phyloP scores from a whole-genome alignment of 257 asterid genomes.

The Penstemon eatonii region DNA sequence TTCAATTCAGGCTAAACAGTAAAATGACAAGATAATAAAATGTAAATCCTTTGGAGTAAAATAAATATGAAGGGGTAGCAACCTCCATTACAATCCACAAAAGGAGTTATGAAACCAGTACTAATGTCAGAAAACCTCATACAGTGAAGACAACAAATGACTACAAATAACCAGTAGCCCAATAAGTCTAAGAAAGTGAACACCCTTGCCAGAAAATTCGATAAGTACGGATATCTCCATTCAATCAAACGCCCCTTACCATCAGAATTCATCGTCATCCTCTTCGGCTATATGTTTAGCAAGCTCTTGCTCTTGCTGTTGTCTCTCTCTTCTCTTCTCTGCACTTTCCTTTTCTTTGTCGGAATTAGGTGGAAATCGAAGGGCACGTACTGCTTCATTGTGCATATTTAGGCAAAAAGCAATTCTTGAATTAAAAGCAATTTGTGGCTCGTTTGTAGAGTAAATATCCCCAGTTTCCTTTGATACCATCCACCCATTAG shows the following conservation, averaged over 20 bases:
- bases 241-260: constrained; percentile 1
- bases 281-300: constrained; percentile 95
- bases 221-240: background rate
- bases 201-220: background rate
- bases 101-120: constrained; percentile 11
- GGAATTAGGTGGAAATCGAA: constrained; percentile 83
- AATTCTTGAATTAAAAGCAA: constrained; percentile 79
- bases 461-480: constrained; percentile 90
- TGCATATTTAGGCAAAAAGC: constrained; percentile 92
- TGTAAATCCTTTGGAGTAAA: background rate
- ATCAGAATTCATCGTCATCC: constrained; percentile 78
- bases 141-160: background rate
- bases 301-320: constrained; percentile 89
- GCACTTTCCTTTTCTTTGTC: constrained; percentile 90
- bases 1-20: too few species aligned
- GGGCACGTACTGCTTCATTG: constrained; percentile 86
- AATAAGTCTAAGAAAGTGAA: background rate
- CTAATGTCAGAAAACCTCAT: background rate
- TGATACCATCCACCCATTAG: constrained; percentile 80
- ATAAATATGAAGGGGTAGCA: background rate
- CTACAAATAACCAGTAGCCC: background rate
- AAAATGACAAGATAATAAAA: background rate
- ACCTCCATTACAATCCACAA: background rate
- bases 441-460: constrained; percentile 91
- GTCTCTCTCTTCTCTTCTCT: constrained; percentile 91